phyloP scores from a whole-genome alignment of 306 rosid genomes.

The Comarum palustre region DNA sequence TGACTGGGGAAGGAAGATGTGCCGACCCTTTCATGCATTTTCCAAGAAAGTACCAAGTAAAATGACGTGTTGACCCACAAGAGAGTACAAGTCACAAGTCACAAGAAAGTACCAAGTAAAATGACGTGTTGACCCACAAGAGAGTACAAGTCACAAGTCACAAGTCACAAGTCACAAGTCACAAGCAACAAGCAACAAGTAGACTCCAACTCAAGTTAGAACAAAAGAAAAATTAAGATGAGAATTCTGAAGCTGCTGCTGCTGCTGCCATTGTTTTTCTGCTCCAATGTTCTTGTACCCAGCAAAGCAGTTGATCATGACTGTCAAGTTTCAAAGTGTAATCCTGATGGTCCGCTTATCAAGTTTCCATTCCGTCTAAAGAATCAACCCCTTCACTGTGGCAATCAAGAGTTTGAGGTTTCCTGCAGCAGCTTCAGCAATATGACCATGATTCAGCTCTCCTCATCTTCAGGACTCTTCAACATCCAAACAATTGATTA shows the following conservation, averaged over 20 bases:
- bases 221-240: neutral
- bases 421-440: constrained; percentile 25
- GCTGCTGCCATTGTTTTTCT: neutral
- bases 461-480: constrained; percentile 2
- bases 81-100: too few relatives aligned
- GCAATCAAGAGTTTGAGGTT: constrained; percentile 41
- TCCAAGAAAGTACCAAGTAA: neutral
- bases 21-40: neutral
- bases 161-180: too few relatives aligned
- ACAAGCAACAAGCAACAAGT: neutral
- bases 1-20: neutral
- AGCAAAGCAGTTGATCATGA: neutral
- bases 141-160: too few relatives aligned
- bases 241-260: neutral
- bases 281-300: neutral
- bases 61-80: neutral
- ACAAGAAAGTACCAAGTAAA: neutral
- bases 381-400: constrained; percentile 17
- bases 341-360: constrained; percentile 13
- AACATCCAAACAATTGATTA: neutral
- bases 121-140: neutral
- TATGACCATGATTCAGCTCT: constrained; percentile 13
- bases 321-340: constrained; percentile 21
- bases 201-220: neutral
- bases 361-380: constrained; percentile 41